Evolutionary conservation across 768 basidiomycete species (phyloP), one percentile per base, ranked within the genome.

Genomic region (Pisolithus marmoratus): DNA sequence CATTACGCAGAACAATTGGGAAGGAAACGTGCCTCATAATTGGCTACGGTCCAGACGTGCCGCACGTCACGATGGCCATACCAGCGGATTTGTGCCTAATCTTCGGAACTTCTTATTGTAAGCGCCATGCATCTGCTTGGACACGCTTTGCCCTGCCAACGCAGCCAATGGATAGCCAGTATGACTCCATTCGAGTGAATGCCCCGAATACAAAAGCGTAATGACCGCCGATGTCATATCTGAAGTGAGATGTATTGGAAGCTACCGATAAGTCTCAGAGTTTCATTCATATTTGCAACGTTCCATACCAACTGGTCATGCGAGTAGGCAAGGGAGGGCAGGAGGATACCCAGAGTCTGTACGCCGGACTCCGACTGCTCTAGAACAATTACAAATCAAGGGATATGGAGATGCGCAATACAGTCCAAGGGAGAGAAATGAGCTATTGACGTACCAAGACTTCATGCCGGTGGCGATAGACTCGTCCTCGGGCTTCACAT

Each of bases 171-270:
- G 11, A 34, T 12, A 34, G 34, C 34, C 34, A 14, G 11, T 14
- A 14, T 14, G 14, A 14, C 15, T 34, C 34, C 34, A 15, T 14
- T 34, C 1, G 34, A 12, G 0, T 34, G 34, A 5, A 15, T 34
- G 58, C 48, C 46, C 40, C 46, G 41, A 56, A 41, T 54, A 63
- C 60, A 64, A 65, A 58, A 64, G 51, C 56, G 20, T n/a, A 19
- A 24, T 12, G 2, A 24, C 34, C 34, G 34, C 34, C n/a, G n/a
- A 34, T 14, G 15, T 15, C 34, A 14, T 34, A 34, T 34, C 34
- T 34, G 5, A 15, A 34, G 12, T 34, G 12, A 3, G 4, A 15
- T 34, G 9, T 24, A 45, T 27, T 45, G 43, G 26, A 45, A 17
- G 15, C 20, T 49, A 31, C 38, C 20, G 19, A 53, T 9, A 29